A percentile compares a stretch with the other conserved stretches of the same genome.
phyloP scores from a whole-genome alignment of 441 rosid species.

The Adansonia grandidieri region DNA sequence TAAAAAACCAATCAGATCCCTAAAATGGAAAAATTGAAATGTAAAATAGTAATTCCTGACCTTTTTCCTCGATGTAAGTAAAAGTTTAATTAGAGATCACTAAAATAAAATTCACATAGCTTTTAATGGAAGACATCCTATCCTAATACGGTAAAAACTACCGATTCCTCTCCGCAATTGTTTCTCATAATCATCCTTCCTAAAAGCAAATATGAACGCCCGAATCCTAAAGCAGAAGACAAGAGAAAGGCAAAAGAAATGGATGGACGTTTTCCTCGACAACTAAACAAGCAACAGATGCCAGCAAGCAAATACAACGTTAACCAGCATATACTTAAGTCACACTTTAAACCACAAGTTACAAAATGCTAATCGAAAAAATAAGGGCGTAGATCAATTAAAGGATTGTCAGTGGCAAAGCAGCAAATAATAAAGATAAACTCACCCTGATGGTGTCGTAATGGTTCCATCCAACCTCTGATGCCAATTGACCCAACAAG shows the following conservation, averaged over 20 bases:
- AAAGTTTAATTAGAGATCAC: not conserved
- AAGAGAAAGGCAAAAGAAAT: not conserved
- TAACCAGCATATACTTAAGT: not conserved
- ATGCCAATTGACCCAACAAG: conserved; percentile 68
- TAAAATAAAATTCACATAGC: not conserved
- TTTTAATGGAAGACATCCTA: not conserved
- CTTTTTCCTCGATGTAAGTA: not conserved
- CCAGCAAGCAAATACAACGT: not conserved
- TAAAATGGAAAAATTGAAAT: not conserved
- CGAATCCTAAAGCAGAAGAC: not conserved
- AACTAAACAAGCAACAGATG: not conserved
- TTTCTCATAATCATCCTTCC: not conserved
- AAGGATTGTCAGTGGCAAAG: not conserved
- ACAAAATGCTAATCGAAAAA: not conserved
- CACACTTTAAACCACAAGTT: not conserved
- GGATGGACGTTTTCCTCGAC: not conserved
- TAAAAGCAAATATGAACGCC: not conserved
- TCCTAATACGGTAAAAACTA: not conserved
- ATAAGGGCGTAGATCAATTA: not conserved
- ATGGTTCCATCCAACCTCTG: conserved; percentile 89
- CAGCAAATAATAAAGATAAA: not conserved
- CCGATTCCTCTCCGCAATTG: too few species aligned
- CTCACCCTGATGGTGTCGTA: conserved; percentile 79
- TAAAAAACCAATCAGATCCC: not conserved
- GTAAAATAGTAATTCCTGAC: not conserved